phyloP scores from a whole-genome alignment of 1,284 basidiomycete species.

The Ceratobasidium theobromae region DNA sequence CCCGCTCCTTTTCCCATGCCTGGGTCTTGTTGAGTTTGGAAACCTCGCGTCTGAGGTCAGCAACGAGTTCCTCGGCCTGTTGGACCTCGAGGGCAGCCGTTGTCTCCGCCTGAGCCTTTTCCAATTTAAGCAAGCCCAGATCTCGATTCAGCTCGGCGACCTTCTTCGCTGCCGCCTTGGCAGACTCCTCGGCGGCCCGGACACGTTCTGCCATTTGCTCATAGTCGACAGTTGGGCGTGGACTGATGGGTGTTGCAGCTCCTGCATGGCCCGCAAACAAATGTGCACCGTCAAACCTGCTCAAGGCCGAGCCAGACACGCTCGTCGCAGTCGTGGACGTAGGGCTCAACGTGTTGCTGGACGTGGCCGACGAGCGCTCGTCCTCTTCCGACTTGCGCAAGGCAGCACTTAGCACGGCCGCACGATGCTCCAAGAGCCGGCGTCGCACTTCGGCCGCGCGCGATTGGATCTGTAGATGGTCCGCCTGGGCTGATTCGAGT shows the following conservation, averaged over 20 bases:
- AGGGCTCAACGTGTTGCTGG: conserved; percentile 50
- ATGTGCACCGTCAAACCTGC: conserved; percentile 76
- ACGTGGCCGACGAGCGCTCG: conserved; percentile 32
- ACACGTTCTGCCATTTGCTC: conserved; percentile 58
- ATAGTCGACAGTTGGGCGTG: conserved; percentile 50
- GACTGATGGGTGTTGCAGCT: too few species aligned
- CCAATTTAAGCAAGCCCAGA: conserved; percentile 57
- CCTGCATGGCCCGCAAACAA: conserved; percentile 78
- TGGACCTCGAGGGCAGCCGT: conserved; percentile 64
- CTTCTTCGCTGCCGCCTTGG: conserved; percentile 55
- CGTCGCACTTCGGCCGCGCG: conserved; percentile 60
- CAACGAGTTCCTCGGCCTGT: conserved; percentile 58
- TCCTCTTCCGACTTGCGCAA: conserved; percentile 68
- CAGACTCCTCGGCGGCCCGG: conserved; percentile 56
- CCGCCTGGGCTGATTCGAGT: conserved; percentile 66
- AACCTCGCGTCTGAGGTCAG: conserved; percentile 61
- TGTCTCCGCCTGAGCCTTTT: conserved; percentile 66
- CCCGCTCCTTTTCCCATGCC: conserved; percentile 59
- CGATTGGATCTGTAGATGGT: conserved; percentile 64
- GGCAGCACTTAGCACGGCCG: conserved; percentile 71
- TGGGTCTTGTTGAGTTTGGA: conserved; percentile 57
- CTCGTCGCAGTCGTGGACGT: conserved; percentile 51
- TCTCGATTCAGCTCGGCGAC: conserved; percentile 63
- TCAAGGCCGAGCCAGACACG: conserved; percentile 48
- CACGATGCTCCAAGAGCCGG: conserved; percentile 70